Evolutionary conservation across 305 asterid species (phyloP).

Genomic region (Coffea humblotiana): DNA sequence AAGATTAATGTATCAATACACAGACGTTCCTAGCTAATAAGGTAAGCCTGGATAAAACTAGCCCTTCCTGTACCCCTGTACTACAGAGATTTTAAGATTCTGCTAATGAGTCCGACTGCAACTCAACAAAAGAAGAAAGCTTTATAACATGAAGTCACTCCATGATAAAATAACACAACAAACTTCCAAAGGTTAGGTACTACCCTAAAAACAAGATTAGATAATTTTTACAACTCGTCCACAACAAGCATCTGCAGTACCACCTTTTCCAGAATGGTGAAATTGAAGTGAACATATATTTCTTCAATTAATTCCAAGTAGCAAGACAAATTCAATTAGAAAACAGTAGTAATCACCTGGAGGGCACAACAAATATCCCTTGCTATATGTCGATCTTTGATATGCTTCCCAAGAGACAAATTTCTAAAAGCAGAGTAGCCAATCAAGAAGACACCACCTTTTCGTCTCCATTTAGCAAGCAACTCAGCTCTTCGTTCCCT

Average conservation of each 20-base stretch:
- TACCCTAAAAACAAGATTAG: not conserved
- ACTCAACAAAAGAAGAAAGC: not conserved
- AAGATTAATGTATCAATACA: not conserved
- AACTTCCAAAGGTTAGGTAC: not conserved
- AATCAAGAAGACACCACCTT: conserved; percentile 92
- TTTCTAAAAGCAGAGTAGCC: conserved; percentile 88
- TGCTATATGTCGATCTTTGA: conserved; percentile 81
- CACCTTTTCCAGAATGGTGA: not conserved
- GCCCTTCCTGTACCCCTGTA: too few species aligned
- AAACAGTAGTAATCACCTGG: conserved; percentile 49
- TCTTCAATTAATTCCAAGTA: not conserved
- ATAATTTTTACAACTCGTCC: not conserved
- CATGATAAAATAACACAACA: not conserved
- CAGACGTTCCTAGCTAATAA: not conserved
- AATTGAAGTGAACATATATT: not conserved
- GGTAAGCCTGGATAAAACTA: not conserved
- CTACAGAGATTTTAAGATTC: not conserved
- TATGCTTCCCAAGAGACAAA: conserved; percentile 85
- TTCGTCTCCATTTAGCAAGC: conserved; percentile 78
- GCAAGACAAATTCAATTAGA: not conserved
- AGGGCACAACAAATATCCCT: conserved; percentile 71
- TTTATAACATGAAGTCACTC: not conserved
- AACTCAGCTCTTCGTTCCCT: conserved; percentile 84
- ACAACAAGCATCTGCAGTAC: not conserved
- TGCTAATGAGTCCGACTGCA: not conserved